Conservation (phyloP, 140 eudicot species). For the Flaveria floridana region DNA sequence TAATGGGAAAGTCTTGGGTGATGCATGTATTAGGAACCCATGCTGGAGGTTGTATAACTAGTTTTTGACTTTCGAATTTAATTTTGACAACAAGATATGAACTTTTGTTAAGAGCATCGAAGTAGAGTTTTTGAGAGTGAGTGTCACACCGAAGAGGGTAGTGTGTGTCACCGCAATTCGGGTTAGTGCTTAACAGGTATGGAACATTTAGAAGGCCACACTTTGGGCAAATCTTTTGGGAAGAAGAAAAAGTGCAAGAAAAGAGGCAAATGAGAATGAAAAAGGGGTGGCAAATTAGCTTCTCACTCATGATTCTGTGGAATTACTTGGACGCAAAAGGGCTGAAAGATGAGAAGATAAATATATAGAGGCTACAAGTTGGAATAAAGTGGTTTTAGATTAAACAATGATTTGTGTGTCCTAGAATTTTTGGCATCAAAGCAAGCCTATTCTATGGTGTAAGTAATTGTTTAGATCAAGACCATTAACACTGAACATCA, state of each 20-base stretch:
- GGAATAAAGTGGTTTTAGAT: constrained; percentile 42
- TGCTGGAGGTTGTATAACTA: constrained; percentile 49
- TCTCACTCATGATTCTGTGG: constrained; percentile 25
- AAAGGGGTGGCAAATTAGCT: neutral
- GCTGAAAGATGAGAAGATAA: constrained; percentile 28
- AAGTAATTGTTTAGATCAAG: neutral
- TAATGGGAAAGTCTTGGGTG: constrained; percentile 46
- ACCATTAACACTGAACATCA: no score
- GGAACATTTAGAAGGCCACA: constrained; percentile 56
- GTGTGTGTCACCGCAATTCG: constrained; percentile 47
- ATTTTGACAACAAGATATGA: constrained; percentile 45
- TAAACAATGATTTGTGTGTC: neutral
- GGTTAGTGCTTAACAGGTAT: constrained; percentile 62
- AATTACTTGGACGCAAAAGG: constrained; percentile 11
- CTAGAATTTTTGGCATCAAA: constrained; percentile 35
- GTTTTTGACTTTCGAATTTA: constrained; percentile 35
- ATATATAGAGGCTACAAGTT: constrained; percentile 44
- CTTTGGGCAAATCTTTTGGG: constrained; percentile 51
- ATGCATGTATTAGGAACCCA: constrained; percentile 47
- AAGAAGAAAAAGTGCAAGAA: constrained; percentile 4
- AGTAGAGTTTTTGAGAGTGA: constrained; percentile 44
- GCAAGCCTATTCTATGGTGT: constrained; percentile 13
- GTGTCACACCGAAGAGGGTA: constrained; percentile 55
- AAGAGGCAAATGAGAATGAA: constrained; percentile 37
- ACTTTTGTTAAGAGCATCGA: constrained; percentile 55